phyloP scores from a whole-genome alignment of 805 yeast species.

The Candida dajiaensis region DNA sequence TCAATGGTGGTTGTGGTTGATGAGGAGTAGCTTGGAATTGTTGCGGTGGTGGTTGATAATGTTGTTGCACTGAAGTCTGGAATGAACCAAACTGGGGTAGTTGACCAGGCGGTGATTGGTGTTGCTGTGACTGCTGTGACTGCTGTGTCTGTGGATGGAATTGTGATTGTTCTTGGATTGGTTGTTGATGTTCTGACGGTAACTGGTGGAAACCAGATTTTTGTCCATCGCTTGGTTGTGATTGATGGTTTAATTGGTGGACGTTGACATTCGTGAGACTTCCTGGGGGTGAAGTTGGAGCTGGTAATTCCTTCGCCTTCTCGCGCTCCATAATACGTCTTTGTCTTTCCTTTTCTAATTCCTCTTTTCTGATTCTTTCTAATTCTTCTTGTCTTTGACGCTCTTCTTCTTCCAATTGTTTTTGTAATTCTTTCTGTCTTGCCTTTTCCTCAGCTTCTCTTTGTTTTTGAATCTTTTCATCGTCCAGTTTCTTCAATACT shows the following conservation, averaged over 20 bases:
- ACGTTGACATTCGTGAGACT: background rate
- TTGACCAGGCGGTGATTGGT: background rate
- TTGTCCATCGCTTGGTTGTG: no score
- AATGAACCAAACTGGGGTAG: background rate
- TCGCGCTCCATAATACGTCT: slow-evolving; percentile 22
- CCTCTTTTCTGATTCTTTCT: slow-evolving; percentile 14
- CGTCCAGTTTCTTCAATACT: slow-evolving; percentile 16
- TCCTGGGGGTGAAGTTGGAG: background rate
- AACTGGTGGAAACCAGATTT: no score
- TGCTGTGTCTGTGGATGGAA: background rate
- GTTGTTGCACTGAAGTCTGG: slow-evolving; percentile 1
- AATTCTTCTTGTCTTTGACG: slow-evolving; percentile 13
- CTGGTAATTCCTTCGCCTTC: background rate
- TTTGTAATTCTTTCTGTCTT: slow-evolving; percentile 18
- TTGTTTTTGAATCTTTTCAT: slow-evolving; percentile 14
- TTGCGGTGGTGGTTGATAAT: slow-evolving; percentile 4
- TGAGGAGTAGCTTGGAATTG: slow-evolving; percentile 5
- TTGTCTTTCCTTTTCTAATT: slow-evolving; percentile 18
- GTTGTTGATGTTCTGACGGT: background rate
- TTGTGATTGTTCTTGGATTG: background rate
- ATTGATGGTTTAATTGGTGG: background rate
- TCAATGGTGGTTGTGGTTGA: slow-evolving; percentile 1
- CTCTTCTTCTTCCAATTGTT: slow-evolving; percentile 13
- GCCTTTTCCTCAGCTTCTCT: slow-evolving; percentile 17
- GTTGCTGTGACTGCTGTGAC: background rate